Percentiles rank a stretch among this genome's conserved stretches.
Evolutionary conservation across 352 stramenopile genomes (phyloP).

Genomic region (Pythium phragmiticola): DNA sequence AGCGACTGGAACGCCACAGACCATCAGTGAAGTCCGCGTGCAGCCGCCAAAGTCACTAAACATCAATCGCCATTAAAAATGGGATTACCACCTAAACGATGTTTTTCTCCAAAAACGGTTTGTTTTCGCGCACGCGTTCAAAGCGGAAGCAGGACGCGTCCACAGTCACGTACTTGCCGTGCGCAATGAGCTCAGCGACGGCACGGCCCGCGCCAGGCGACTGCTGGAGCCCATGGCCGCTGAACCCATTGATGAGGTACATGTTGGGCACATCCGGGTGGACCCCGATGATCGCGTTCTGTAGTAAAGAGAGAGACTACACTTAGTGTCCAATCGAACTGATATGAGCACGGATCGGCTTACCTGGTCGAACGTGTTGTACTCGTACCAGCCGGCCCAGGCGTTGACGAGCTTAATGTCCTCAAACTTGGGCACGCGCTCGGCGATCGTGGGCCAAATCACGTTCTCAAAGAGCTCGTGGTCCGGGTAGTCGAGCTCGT

Average conservation of each 20-base stretch:
- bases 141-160: conserved; percentile 72
- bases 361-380: conserved; percentile 86
- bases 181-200: conserved; percentile 70
- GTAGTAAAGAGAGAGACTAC: neutral
- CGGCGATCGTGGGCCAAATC: conserved; percentile 81
- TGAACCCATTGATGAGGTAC: conserved; percentile 85
- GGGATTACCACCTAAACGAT: conserved; percentile 51
- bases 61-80: conserved; percentile 57
- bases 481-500: conserved; percentile 70
- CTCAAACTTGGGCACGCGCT: conserved; percentile 74
- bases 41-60: conserved; percentile 42
- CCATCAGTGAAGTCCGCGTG: conserved; percentile 1
- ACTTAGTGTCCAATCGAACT: neutral
- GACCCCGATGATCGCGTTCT: conserved; percentile 83
- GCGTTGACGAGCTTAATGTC: conserved; percentile 74
- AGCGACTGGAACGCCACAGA: neutral
- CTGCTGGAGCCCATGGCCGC: conserved; percentile 79
- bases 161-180: conserved; percentile 72
- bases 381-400: conserved; percentile 87
- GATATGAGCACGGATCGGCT: neutral
- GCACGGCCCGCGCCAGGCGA: conserved; percentile 71
- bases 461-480: conserved; percentile 72
- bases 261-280: conserved; percentile 81
- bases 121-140: conserved; percentile 65
- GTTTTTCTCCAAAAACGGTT: conserved; percentile 69